These are phyloP conservation scores for Trypanosomatidae sp. DNA, from an alignment of 208 protist genomes.

Conservation along the genomic window DNA sequence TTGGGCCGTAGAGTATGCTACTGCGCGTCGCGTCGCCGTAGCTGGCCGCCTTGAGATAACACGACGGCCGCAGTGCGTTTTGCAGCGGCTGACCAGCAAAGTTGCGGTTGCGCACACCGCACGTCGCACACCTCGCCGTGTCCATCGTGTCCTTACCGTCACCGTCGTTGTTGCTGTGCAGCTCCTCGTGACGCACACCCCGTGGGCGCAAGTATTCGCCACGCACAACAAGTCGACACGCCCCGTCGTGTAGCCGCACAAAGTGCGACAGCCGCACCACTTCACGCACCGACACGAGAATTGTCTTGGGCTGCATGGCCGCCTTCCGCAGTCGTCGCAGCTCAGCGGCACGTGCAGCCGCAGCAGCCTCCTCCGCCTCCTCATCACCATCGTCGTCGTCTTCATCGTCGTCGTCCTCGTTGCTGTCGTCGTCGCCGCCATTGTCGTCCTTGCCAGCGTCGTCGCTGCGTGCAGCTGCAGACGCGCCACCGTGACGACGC, in stretches of 20 bases:
- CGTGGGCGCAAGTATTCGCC: conserved; percentile 53
- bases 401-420: conserved; percentile 30
- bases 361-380: conserved; percentile 27
- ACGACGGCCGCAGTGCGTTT: conserved; percentile 69
- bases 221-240: conserved; percentile 63
- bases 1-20: conserved; percentile 53
- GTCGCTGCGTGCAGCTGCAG: conserved; percentile 8
- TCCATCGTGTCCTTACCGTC: too few relatives aligned
- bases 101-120: conserved; percentile 40
- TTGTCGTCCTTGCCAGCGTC: conserved; percentile 7
- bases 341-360: conserved; percentile 25
- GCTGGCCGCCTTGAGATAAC: conserved; percentile 53
- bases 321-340: conserved; percentile 5
- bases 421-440: conserved; percentile 11
- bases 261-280: conserved; percentile 75
- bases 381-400: conserved; percentile 38
- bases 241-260: conserved; percentile 55
- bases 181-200: neutral
- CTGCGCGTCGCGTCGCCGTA: conserved; percentile 33
- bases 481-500: conserved; percentile 11
- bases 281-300: conserved; percentile 68
- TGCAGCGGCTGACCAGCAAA: conserved; percentile 67
- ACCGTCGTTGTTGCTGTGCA: too few relatives aligned
- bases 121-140: too few relatives aligned
- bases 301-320: conserved; percentile 58